Base-by-base conservation (phyloP, 768 basidiomycete genomes). In the Mycena galericulata region DNA sequence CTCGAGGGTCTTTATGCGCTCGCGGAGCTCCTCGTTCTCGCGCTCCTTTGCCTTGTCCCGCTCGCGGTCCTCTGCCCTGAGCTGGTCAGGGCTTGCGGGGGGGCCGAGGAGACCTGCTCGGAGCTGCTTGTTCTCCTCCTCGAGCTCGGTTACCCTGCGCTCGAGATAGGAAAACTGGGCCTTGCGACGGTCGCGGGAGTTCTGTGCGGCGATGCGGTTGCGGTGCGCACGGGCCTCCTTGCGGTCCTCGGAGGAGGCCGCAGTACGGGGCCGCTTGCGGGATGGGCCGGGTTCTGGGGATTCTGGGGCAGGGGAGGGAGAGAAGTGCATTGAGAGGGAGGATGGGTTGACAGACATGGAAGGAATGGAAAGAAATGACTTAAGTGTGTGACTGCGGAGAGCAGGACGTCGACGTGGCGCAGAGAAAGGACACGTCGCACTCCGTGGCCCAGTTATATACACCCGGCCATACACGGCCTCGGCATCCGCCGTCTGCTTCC, bases 181-280 rank as follows among this genome's bases (percentile, higher is more conserved):
- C 79, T 97, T 97, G 63, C 95, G 88, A 73, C 93, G 88, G 82
- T 97, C 96, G 49, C 96, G 90, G 14, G 93, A 94, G 82, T 96
- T 93, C 84, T 97, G 96, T 7, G 95, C 95, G 2, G 96, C 96
- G 78, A 97, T 94, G 56, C 95, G 88, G 80, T 97, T 97, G 63
- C 96, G 90, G 81, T 96, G 94, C 18, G 93, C 95, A 71, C 96
- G 87, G 53, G 93, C 94, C 77, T 95, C 94, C 73, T 89, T 93
- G 79, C 93, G 92, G 75, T 95, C 93, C 69, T 95, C 94, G 0
- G 91, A 82, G 8, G 88, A 83, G 27, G 85, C 51, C 12, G 87
- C 86, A 10, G 90, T 85, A 73, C 94, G 90, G 36, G 88, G 78
- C 30, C 94, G 92, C 77, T 95, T 95, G 72, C 93, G 90, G 30